Base-by-base conservation (phyloP, 2,329 filamentous ascomycete genomes). In the Verruconis gallopava region DNA sequence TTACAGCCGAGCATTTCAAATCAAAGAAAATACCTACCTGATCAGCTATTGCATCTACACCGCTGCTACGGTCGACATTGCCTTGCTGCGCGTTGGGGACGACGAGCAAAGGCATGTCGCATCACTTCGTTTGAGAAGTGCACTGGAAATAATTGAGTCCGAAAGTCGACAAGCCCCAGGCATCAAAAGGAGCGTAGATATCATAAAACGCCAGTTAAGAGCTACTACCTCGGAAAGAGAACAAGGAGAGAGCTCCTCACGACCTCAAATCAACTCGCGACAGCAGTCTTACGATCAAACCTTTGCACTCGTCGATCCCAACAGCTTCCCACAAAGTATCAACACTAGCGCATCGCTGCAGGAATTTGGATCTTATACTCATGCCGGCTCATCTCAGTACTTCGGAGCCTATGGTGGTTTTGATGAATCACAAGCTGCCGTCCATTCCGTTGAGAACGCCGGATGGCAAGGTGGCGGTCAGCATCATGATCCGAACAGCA, bases 41-140 rank as follows among this genome's bases (percentile, higher is more conserved):
- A n/a, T 30, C 25, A 30, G 25, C 25, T 30, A 30, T n/a, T 30
- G 25, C n/a, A n/a, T 30, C 25, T 30, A 30, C n/a, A 30, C 25
- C 25, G 25, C 25, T n/a, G 25, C 25, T n/a, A 30, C 25, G 25
- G 25, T 30, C n/a, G 25, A 30, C 25, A 30, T 30, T n/a, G 25
- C 9, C 9, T 30, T 30, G 6, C 6, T 30, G 6, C 25, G 25
- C 25, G n/a, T 30, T 30, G 25, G 25, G n/a, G 6, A 9, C 25
- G 25, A 30, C 9, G 25, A 30, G 25, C 25, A 30, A 30, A 9
- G 25, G 6, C 25, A 30, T 30, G 25, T n/a, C 25, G 25, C 25
- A 30, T 9, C 25, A 9, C 25, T 30, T 30, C 25, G 25, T n/a
- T n/a, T 30, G 6, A 30, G 25, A 30, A n/a, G 9, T 9, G 25